Evolutionary conservation across 2,329 filamentous ascomycete species (phyloP), one percentile per base, ranked within the genome.

Genomic region (Verticillium nubilum): DNA sequence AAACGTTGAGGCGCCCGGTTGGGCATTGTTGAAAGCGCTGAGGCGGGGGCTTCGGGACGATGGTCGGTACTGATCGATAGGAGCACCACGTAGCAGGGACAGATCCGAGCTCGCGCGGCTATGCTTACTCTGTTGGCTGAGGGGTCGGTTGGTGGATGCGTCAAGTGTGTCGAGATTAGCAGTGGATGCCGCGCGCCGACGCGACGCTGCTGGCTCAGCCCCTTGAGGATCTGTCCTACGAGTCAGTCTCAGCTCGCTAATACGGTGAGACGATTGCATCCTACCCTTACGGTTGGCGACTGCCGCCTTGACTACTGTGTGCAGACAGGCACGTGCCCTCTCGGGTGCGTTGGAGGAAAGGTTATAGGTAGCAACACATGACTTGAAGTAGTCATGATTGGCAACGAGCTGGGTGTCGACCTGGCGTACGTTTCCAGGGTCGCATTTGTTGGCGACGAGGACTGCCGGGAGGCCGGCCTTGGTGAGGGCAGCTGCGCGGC

Each of bases 381-480:
- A 82, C 61, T 88, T 83, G 66, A 89, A 90, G 64, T 84, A 79
- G 55, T 83, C 75, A 68, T 90, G 87, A 60, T 73, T 74, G 54
- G 82, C 77, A 52, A 95, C 81, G 59, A 78, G 82, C 28, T 86
- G 80, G 15, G 88, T 84, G 68, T 94, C 86, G 59, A 96, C 80
- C 69, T 91, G 84, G 68, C 89, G 87, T 61, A 86, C 78, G 60
- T 84, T 82, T 63, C 88, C 84, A 54, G 88, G 86, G 72, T 97
- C 94, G 78, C 91, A 96, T 80, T 97, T 97, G 73, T 88, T 94
- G 59, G 92, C 91, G 57, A 96, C 90, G 50, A 97, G 83, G 63
- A 94, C 82, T 58, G 89, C 89, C 9, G 93, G 92, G 42, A 96
- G 76, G 26, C 83, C 82, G 19, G 89, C 86, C 67, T 88, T 89